Conservation (phyloP, 176 grass and related monocot genomes). For the Echinochloa phyllopogon region DNA sequence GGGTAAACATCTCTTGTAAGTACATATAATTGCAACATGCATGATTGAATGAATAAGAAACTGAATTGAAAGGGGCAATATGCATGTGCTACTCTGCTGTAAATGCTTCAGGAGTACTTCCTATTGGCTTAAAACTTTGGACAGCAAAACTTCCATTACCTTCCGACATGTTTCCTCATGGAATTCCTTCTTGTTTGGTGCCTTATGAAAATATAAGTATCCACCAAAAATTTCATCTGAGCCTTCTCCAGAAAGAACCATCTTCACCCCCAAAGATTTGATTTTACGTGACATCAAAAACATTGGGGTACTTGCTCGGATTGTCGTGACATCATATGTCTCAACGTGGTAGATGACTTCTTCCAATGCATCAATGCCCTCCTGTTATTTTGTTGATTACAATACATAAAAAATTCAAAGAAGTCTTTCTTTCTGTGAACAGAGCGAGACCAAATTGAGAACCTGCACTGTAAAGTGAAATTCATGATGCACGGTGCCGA, state of each 20-base stretch:
- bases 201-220: constrained; percentile 98
- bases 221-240: constrained; percentile 98
- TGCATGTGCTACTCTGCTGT: background rate
- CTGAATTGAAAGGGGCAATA: background rate
- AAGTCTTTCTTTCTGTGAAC: background rate
- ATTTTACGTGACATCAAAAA: constrained; percentile 99
- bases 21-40: background rate
- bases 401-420: constrained; percentile 23
- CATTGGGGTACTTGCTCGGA: constrained; percentile 98
- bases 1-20: constrained; percentile 32
- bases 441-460: constrained; percentile 5
- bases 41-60: constrained; percentile 19
- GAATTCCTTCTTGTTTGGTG: constrained; percentile 98
- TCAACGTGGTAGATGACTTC: constrained; percentile 96
- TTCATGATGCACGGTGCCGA: constrained; percentile 89
- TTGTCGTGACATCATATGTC: constrained; percentile 91
- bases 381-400: constrained; percentile 57
- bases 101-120: background rate
- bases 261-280: constrained; percentile 97
- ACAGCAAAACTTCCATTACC: constrained; percentile 50
- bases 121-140: background rate
- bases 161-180: constrained; percentile 92
- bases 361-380: constrained; percentile 94
- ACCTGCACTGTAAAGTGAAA: constrained; percentile 99
- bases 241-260: constrained; percentile 99